Percentiles rank a stretch among this genome's conserved stretches.
Evolutionary conservation across 495 filamentous ascomycete species (phyloP).

Genomic region (Ramalina intermedia): DNA sequence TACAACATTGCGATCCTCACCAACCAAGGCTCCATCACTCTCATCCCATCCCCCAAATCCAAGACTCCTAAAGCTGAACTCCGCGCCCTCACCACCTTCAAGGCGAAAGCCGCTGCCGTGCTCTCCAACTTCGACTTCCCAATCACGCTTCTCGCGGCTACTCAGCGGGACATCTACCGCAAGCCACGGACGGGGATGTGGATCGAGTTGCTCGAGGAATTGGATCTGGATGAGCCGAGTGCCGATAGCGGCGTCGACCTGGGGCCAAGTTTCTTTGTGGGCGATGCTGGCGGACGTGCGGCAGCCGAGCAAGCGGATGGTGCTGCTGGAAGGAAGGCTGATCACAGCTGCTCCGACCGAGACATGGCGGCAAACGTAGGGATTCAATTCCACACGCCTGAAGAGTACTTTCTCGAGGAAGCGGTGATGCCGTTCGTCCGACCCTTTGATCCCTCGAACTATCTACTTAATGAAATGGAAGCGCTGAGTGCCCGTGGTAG

Average conservation of each 20-base stretch:
- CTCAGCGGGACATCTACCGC: conserved; percentile 60
- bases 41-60: conserved; percentile 56
- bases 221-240: conserved; percentile 39
- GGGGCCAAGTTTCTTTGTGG: conserved; percentile 64
- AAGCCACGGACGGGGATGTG: conserved; percentile 90
- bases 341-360: conserved; percentile 68
- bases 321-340: conserved; percentile 27
- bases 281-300: conserved; percentile 63
- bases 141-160: conserved; percentile 71
- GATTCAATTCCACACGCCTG: conserved; percentile 70
- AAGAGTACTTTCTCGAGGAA: conserved; percentile 73
- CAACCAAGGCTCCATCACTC: conserved; percentile 71
- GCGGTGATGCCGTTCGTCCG: conserved; percentile 44
- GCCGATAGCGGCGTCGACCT: conserved; percentile 45
- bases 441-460: conserved; percentile 50
- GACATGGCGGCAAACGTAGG: conserved; percentile 74
- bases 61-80: conserved; percentile 52
- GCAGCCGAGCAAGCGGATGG: conserved; percentile 1
- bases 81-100: conserved; percentile 58
- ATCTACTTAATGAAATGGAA: conserved; percentile 22
- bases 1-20: conserved; percentile 67
- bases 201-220: conserved; percentile 63
- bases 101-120: conserved; percentile 56
- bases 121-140: conserved; percentile 63
- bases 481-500: conserved; percentile 1